phyloP scores from a whole-genome alignment of 768 basidiomycete species.

The Trametes sanguinea region DNA sequence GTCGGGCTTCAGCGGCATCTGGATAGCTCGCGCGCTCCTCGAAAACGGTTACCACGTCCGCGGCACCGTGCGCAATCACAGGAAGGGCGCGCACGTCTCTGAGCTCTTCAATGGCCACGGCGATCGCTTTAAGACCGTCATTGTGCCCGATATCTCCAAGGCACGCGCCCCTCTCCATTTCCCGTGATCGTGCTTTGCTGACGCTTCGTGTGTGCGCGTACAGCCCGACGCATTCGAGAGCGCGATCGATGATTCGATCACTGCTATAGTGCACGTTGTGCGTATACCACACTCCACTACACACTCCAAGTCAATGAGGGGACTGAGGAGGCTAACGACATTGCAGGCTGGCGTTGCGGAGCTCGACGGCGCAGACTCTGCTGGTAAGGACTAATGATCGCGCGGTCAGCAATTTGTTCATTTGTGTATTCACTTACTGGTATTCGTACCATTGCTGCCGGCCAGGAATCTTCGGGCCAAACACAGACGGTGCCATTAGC shows the following conservation, averaged over 20 bases:
- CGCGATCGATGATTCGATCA: conserved; percentile 54
- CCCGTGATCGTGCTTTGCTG: not conserved
- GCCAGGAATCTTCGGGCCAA: conserved; percentile 69
- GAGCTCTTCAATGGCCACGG: conserved; percentile 39
- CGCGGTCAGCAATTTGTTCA: too few relatives aligned
- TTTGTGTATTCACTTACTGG: conserved; percentile 37
- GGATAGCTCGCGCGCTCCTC: conserved; percentile 37
- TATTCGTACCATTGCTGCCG: conserved; percentile 49
- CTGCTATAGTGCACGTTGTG: conserved; percentile 60
- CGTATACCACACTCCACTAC: conserved; percentile 34
- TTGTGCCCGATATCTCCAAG: conserved; percentile 50
- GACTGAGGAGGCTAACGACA: too few relatives aligned
- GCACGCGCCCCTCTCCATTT: conserved; percentile 24
- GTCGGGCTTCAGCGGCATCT: conserved; percentile 30
- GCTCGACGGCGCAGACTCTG: conserved; percentile 45
- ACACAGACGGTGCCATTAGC: conserved; percentile 66
- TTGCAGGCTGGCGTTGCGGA: conserved; percentile 62
- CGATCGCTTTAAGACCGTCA: conserved; percentile 40
- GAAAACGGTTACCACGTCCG: conserved; percentile 41
- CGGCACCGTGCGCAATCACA: conserved; percentile 44
- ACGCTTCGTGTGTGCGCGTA: not conserved
- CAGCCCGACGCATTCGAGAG: conserved; percentile 73
- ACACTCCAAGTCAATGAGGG: conserved; percentile 30
- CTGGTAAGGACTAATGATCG: not conserved
- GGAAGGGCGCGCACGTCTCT: conserved; percentile 45